Base-by-base conservation (phyloP, 805 yeast species). In the Yarrowia sp. region DNA sequence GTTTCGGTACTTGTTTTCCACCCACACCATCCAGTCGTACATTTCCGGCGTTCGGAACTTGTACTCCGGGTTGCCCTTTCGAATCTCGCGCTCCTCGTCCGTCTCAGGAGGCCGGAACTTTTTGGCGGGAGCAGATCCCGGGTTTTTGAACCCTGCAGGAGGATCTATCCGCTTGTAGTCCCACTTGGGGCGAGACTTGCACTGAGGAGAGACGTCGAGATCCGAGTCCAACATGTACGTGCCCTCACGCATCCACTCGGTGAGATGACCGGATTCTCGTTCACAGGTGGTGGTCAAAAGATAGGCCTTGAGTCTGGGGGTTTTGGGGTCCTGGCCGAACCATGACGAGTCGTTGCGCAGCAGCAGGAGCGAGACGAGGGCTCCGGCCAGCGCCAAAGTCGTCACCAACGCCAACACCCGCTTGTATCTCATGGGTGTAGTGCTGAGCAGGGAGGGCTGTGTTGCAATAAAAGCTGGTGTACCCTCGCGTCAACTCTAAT, bases 191-290 rank as follows among this genome's bases (percentile, higher is more conserved):
- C 11, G 10, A 2, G 11, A 1, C 6, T 24, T 12, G 14, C 61
- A 54, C 46, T 24, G 7, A 2, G 61, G 46, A 1, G 61, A n/a
- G 14, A 54, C 61, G 5, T 38, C 35, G 5, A 46, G 26, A 3
- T 35, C 30, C 32, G 48, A 43, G 26, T 54, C 61, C 35, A 54
- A 46, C 61, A 54, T 54, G 46, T 36, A 54, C n/a, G 61, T 54
- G 24, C 61, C 61, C 26, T 54, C 16, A 2, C 21, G 26, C 3
- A 54, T 36, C 36, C 44, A 54, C 8, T 24, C 26, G 14, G 61
- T 54, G 8, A 54, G 46, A 26, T 54, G 61, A 17, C 3, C 33
- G 9, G 24, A 26, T 38, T 54, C 61, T 10, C 61, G 61, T 16
- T 35, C 36, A 26, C 61, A 54, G 11, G 46, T 54, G n/a, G 46